Percentiles rank a stretch among this genome's conserved stretches.
Conservation (phyloP, 2,329 filamentous ascomycete genomes). For the Epichloe elymi region DNA sequence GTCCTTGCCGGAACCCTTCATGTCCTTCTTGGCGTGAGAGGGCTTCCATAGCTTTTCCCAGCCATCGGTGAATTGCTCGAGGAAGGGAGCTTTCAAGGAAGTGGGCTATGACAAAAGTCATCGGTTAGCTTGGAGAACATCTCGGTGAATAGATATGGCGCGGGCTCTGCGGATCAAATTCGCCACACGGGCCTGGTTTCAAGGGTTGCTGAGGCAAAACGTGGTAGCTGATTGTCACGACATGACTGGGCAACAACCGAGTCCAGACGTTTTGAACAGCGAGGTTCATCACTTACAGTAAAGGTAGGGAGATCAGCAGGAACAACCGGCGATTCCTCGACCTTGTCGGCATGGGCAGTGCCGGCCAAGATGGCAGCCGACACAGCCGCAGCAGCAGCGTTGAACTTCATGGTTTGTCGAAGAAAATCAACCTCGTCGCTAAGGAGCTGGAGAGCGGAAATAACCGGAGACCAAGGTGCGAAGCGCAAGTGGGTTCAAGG, state of each 20-base stretch:
- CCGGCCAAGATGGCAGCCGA: constrained; percentile 61
- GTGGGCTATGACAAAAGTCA: constrained; percentile 52
- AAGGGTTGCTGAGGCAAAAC: background rate
- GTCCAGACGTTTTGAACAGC: background rate
- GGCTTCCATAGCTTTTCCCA: constrained; percentile 91
- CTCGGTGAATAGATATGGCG: background rate
- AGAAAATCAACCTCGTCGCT: background rate
- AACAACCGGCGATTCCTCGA: constrained; percentile 46
- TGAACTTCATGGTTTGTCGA: constrained; percentile 62
- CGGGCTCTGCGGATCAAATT: background rate
- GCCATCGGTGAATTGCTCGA: constrained; percentile 96
- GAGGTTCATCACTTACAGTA: constrained; percentile 51
- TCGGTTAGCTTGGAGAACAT: constrained; percentile 10
- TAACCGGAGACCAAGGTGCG: constrained; percentile 7
- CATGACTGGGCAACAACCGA: background rate
- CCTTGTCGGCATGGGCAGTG: constrained; percentile 55
- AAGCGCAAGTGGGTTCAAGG: constrained; percentile 12
- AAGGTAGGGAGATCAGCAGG: constrained; percentile 67
- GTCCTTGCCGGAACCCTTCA: constrained; percentile 57
- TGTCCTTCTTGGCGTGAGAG: constrained; percentile 92
- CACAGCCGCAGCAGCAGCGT: constrained; percentile 61
- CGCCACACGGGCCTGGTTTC: background rate
- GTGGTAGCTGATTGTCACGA: background rate
- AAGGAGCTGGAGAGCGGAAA: constrained; percentile 32
- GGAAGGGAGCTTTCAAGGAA: constrained; percentile 78